Evolutionary conservation across 441 rosid genomes (phyloP).

Genomic region (Gossypium gossypioides): DNA sequence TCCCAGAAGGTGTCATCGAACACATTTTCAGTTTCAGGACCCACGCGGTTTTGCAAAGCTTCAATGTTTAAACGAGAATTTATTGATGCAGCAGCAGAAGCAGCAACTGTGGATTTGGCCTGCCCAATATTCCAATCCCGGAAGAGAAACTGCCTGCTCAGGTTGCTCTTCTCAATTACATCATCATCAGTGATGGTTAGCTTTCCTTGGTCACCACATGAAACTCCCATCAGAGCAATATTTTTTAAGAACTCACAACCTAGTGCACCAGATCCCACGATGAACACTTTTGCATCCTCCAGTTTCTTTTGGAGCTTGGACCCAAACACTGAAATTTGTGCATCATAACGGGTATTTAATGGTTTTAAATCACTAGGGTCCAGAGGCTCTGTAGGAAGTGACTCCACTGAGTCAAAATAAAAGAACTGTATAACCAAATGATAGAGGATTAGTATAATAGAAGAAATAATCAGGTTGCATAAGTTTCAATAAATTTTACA

Average conservation of each 20-base stretch:
- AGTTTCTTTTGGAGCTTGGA: slow-evolving; percentile 74
- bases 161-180: slow-evolving; percentile 94
- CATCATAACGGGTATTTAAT: slow-evolving; percentile 71
- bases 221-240: slow-evolving; percentile 84
- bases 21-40: slow-evolving; percentile 75
- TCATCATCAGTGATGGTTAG: slow-evolving; percentile 94
- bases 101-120: slow-evolving; percentile 95
- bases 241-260: slow-evolving; percentile 94
- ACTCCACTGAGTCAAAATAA: slow-evolving; percentile 84
- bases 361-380: slow-evolving; percentile 67
- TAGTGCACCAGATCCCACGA: slow-evolving; percentile 88
- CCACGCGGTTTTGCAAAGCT: slow-evolving; percentile 84
- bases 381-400: slow-evolving; percentile 65
- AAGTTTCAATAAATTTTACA: background rate
- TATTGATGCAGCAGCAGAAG: slow-evolving; percentile 68
- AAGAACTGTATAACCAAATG: slow-evolving; percentile 47
- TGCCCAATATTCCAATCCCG: slow-evolving; percentile 99
- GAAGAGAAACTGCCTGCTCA: slow-evolving; percentile 90
- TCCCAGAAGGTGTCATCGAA: slow-evolving; percentile 89
- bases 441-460: background rate
- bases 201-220: slow-evolving; percentile 72
- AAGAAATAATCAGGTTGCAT: background rate
- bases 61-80: slow-evolving; percentile 59
- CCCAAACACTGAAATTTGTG: slow-evolving; percentile 89
- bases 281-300: slow-evolving; percentile 66